Conservation (phyloP, 2,329 filamentous ascomycete species). For the Xylariaceae sp. region DNA sequence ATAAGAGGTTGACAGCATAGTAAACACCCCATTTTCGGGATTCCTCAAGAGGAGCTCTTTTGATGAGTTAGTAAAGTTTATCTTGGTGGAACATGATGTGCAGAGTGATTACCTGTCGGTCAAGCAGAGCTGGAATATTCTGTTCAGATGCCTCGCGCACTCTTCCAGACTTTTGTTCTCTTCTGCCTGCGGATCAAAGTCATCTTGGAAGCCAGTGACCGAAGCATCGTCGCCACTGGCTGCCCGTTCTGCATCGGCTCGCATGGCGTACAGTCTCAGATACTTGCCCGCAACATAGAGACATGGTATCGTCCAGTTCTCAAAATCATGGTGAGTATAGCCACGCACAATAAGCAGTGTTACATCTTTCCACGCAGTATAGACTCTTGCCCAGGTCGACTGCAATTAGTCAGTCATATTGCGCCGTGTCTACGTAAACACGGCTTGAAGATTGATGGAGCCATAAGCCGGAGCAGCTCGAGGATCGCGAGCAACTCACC, state of each 20-base stretch:
- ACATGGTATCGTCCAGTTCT: slow-evolving; percentile 89
- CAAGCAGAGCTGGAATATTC: slow-evolving; percentile 86
- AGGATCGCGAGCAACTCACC: slow-evolving; percentile 22
- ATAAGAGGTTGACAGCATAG: slow-evolving; percentile 88
- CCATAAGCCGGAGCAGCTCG: neutral
- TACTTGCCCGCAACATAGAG: slow-evolving; percentile 87
- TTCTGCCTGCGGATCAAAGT: slow-evolving; percentile 72
- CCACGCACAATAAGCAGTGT: slow-evolving; percentile 74
- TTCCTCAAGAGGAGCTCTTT: slow-evolving; percentile 77
- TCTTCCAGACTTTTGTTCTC: slow-evolving; percentile 87
- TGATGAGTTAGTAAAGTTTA: slow-evolving; percentile 18
- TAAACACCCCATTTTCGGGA: slow-evolving; percentile 99
- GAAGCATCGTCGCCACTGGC: slow-evolving; percentile 37
- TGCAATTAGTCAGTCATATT: slow-evolving; percentile 12
- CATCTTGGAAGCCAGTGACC: slow-evolving; percentile 65
- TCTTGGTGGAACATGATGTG: neutral
- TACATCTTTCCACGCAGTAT: slow-evolving; percentile 85
- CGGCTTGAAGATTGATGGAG: too few relatives aligned
- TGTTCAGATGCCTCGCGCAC: slow-evolving; percentile 84
- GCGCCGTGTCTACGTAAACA: neutral
- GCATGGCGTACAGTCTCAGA: slow-evolving; percentile 83
- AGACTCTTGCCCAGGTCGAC: slow-evolving; percentile 77
- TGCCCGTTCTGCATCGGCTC: slow-evolving; percentile 71
- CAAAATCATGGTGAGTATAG: slow-evolving; percentile 72
- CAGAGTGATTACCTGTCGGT: slow-evolving; percentile 69